Conservation (phyloP, 2,329 filamentous ascomycete genomes). For the Aspergillus tubingensis region DNA sequence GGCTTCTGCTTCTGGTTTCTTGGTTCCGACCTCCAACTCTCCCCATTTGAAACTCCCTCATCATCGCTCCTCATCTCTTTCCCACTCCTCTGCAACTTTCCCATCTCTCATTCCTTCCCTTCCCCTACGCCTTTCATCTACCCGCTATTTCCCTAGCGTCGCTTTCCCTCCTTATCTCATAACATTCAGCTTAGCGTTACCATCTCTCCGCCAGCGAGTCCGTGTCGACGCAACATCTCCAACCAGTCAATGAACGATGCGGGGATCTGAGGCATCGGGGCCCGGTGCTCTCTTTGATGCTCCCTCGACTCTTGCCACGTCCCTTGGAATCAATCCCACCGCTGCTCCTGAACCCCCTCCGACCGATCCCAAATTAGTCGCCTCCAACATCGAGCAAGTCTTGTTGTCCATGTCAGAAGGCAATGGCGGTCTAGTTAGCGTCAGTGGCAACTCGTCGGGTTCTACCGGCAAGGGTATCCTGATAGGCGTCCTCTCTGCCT, state of each 20-base stretch:
- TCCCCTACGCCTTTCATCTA: neutral
- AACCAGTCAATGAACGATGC: slow-evolving; percentile 41
- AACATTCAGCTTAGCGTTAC: slow-evolving; percentile 12
- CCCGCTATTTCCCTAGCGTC: neutral
- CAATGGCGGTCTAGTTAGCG: slow-evolving; percentile 27
- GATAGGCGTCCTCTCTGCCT: slow-evolving; percentile 91
- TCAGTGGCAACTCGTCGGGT: slow-evolving; percentile 47
- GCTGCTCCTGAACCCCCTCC: slow-evolving; percentile 15
- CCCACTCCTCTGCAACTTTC: neutral
- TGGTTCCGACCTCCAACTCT: slow-evolving; percentile 4
- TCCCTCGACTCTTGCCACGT: slow-evolving; percentile 37
- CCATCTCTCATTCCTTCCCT: neutral
- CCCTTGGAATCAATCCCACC: slow-evolving; percentile 32
- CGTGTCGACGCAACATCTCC: slow-evolving; percentile 11
- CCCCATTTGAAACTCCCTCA: neutral
- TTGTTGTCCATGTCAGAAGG: slow-evolving; percentile 27
- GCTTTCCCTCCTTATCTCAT: slow-evolving; percentile 18
- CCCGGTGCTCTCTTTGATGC: slow-evolving; percentile 37
- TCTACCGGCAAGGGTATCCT: slow-evolving; percentile 76
- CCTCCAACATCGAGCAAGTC: slow-evolving; percentile 44
- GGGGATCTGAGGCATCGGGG: slow-evolving; percentile 43
- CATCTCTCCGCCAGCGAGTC: slow-evolving; percentile 7
- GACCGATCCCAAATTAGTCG: slow-evolving; percentile 18
- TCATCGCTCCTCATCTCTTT: neutral
- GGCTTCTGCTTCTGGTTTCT: neutral